Evolutionary conservation across 2,329 filamentous ascomycete species (phyloP).

Genomic region (Hypoxylon sp.): DNA sequence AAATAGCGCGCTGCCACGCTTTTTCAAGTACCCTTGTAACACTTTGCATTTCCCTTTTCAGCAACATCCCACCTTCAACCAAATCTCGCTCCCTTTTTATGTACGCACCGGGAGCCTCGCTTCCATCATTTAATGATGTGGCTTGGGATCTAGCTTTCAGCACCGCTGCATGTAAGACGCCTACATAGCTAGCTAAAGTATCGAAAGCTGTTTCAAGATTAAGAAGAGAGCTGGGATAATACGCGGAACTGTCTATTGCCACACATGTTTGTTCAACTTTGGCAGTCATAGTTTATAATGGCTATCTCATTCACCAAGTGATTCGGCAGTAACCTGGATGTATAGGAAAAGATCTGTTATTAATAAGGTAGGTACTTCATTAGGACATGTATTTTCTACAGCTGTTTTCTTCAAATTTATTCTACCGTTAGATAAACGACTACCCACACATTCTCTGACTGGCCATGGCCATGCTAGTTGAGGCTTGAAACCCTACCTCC

Average conservation of each 20-base stretch:
- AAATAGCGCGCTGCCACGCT: constrained; percentile 24
- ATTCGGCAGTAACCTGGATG: background rate
- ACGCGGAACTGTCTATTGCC: background rate
- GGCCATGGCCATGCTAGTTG: no score
- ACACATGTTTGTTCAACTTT: background rate
- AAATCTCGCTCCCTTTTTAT: background rate
- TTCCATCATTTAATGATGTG: background rate
- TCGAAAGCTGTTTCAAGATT: background rate
- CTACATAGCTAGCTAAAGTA: no score
- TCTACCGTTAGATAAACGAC: no score
- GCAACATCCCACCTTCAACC: background rate
- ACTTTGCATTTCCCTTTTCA: background rate
- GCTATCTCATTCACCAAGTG: background rate
- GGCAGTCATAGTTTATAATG: background rate
- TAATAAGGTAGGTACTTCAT: background rate
- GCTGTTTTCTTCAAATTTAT: background rate
- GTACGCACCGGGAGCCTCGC: background rate
- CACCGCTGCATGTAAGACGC: background rate
- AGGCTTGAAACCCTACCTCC: no score
- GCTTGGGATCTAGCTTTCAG: background rate
- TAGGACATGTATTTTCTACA: background rate
- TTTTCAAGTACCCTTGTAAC: constrained; percentile 2
- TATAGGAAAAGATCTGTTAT: background rate
- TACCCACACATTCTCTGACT: no score
- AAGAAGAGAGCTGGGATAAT: background rate